Conservation (phyloP, 768 basidiomycete species). For the Suillus placidus region DNA sequence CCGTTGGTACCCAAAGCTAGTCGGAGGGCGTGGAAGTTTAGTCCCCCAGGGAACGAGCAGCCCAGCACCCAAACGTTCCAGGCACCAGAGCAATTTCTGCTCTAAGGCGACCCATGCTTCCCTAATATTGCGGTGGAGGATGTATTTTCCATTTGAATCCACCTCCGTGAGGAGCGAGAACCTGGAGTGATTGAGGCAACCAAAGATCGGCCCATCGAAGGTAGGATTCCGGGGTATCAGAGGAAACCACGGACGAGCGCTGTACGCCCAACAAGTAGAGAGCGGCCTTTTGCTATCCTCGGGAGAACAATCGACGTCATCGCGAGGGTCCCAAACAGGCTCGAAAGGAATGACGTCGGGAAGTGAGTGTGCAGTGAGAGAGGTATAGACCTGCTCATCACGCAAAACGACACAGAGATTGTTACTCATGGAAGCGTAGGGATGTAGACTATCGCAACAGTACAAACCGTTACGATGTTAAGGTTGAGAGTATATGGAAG, state of each 20-base stretch:
- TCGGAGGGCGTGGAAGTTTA: background rate
- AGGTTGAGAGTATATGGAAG: too few relatives aligned
- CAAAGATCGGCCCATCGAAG: constrained; percentile 1
- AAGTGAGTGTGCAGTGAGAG: background rate
- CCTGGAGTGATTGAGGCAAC: constrained; percentile 1
- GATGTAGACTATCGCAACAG: background rate
- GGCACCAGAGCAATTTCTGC: background rate
- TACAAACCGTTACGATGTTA: background rate
- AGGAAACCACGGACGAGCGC: background rate
- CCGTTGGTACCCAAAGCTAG: background rate
- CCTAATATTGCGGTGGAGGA: background rate
- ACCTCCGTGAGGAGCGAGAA: background rate
- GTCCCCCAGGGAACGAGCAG: background rate
- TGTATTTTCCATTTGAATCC: background rate
- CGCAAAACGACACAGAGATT: background rate
- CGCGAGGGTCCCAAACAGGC: background rate
- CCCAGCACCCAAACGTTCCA: background rate
- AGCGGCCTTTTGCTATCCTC: background rate
- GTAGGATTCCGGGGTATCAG: background rate
- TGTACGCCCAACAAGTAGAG: background rate
- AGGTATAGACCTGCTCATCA: background rate
- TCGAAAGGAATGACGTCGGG: background rate
- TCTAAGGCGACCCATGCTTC: background rate
- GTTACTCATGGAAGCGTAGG: background rate
- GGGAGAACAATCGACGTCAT: background rate